Evolutionary conservation across 2,329 filamentous ascomycete genomes (phyloP).

Genomic region (Huntiella omanensis): DNA sequence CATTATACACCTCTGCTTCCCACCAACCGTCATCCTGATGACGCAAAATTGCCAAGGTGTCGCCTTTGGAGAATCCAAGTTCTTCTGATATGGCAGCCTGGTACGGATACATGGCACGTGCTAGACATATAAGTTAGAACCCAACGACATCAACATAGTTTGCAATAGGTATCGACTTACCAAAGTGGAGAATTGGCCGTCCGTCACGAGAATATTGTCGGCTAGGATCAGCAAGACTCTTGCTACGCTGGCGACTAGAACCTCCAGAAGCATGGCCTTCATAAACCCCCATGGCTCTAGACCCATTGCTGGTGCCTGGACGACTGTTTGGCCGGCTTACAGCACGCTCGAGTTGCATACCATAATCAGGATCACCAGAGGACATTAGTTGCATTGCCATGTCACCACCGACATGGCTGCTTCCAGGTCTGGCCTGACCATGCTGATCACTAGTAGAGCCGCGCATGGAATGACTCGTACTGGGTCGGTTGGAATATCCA

Average conservation of each 20-base stretch:
- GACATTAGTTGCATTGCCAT: slow-evolving; percentile 54
- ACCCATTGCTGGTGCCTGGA: slow-evolving; percentile 26
- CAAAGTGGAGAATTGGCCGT: slow-evolving; percentile 75
- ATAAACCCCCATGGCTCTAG: slow-evolving; percentile 36
- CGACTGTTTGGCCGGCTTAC: slow-evolving; percentile 22
- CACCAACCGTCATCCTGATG: slow-evolving; percentile 98
- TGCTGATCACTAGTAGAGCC: slow-evolving; percentile 26
- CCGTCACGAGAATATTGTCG: slow-evolving; percentile 73
- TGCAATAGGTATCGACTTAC: slow-evolving; percentile 38
- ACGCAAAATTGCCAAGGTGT: slow-evolving; percentile 70
- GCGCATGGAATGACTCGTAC: slow-evolving; percentile 26
- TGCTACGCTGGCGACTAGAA: slow-evolving; percentile 42
- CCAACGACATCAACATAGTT: neutral
- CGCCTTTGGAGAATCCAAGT: slow-evolving; percentile 78
- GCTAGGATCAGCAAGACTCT: slow-evolving; percentile 70
- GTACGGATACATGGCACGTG: slow-evolving; percentile 86
- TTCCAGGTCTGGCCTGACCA: slow-evolving; percentile 23
- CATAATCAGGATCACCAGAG: slow-evolving; percentile 36
- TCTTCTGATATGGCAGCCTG: slow-evolving; percentile 90
- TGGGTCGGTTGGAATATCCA: slow-evolving; percentile 28
- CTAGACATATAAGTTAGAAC: slow-evolving; percentile 26
- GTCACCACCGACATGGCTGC: slow-evolving; percentile 30
- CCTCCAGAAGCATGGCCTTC: slow-evolving; percentile 26
- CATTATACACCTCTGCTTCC: slow-evolving; percentile 81
- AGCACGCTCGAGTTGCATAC: slow-evolving; percentile 33